Evolutionary conservation across 192 early-diverging fungal species (phyloP), one percentile per base, ranked within the genome.

Genomic region (Backusella luteola): DNA sequence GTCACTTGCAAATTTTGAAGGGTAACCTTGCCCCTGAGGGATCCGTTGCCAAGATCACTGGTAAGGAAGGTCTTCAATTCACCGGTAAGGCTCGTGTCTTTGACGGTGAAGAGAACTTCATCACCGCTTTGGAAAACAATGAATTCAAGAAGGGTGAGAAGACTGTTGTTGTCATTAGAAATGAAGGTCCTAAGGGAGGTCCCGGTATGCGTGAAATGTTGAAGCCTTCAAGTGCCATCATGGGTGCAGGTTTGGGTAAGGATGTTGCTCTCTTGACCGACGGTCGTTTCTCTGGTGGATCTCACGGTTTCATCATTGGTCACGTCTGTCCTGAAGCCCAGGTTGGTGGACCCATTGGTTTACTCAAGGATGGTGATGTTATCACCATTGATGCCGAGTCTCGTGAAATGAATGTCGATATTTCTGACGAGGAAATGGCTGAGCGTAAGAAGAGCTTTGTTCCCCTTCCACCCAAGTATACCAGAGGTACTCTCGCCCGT

Each of bases 141-240:
- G 89, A 97, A 80, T 96, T 99, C 80, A 82, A 76, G 81, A 96
- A 97, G 88, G 98, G 98, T 36, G 89, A 97, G 83, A 94, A 96
- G 41, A 73, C 56, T 19, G 89, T 95, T 41, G 90, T 91, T 66
- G 87, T 99, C 66, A 98, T 99, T 87, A 93, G 96, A 44, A 98
- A 99, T 84, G 96, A 97, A 81, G 98, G 98, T 3, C 98, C 98
- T 35, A 94, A 95, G 86, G 98, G 98, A 76, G 96, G 96, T 19
- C 98, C 98, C 8, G 98, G 98, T 69, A 99, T 99, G 98, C 95
- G 96, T 34, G 98, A 99, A 84, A 99, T 99, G 98, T 88, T 99
- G 82, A 98, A 96, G 12, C 98, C 98, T 19, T 96, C 96, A 41
- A 92, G 91, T 83, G 96, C 96, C 23, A 96, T 99, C 81, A 99